Base-by-base conservation (phyloP, 2,329 filamentous ascomycete genomes). In the Esteya vermicola region DNA sequence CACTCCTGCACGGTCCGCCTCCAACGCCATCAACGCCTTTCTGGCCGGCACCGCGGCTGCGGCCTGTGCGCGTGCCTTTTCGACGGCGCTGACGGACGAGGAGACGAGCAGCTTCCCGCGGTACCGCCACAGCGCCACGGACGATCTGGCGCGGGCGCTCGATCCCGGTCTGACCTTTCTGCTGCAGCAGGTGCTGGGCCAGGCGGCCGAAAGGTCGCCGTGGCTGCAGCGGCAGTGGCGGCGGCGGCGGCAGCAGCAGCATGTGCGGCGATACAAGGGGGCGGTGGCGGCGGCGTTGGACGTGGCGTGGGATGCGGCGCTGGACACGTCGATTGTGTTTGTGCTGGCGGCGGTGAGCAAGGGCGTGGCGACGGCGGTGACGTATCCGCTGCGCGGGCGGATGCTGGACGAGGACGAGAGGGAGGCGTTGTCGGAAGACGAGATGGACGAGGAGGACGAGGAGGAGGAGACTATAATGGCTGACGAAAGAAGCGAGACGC, bases 141-240 rank as follows among this genome's bases (percentile, higher is more conserved):
- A 85, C 2, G 79, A 73, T 19, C 57, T 93, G 43, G 68, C 94
- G 30, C 61, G 93, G 38, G 88, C 86, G 1, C 65, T 93, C 22
- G 94, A 94, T 51, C 86, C 88, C 1, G 80, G 81, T 47, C 70
- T 94, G 47, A 93, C 88, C 0, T 88, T 94, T 54, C 78, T 89
- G 49, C 63, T 93, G 23, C 84, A 93, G 52, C 78, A 85, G 49
- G 61, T 78, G 8, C 8, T 61, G 65, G 38, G 39, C n/a, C 25
- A 27, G 25, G 12, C 18, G 6, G 25, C 16, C 32, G 16, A 36
- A 16, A 9, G 19, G 35, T 8, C 25, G 16, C 12, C 25, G 9
- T 18, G 35, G 18, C 23, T 25, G 21, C 25, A 25, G 35, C 41
- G 32, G 6, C 14, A 22, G 14, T 33, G 30, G 5, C 23, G 18